Base-by-base conservation (phyloP, 2,329 filamentous ascomycete species). In the Rachicladosporium sp. region DNA sequence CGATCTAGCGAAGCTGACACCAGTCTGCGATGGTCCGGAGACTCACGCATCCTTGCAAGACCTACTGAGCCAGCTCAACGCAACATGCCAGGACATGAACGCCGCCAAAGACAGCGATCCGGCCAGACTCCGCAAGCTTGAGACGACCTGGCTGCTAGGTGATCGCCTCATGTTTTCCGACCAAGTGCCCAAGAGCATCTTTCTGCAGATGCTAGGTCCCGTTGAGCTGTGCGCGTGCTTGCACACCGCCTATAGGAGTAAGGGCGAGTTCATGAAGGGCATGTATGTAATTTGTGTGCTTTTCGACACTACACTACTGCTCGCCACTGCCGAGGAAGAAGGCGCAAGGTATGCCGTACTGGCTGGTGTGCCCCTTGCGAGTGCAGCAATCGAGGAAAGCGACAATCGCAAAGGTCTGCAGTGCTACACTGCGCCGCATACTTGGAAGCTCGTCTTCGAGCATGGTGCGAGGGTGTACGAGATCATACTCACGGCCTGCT, bases 401-500 rank as follows among this genome's bases (percentile, higher is more conserved):
- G 80, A 88, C 53, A 88, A 89, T 56, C 80, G 80, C 12, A 72
- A 76, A 69, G 84, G 84, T 1, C 58, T 96, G 6, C 86, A 89
- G 67, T 95, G 87, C 53, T 80, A 91, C 46, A 84, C 82, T 3
- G 83, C 84, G 1, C 78, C 83, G 0, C 84, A 84, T 58, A 91
- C 87, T 1, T 96, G 88, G 89, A 98, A 96, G 57, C 54, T 95
- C 8, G 70, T 85, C 2, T 95, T 96, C 53, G 80, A 91, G 55
- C 74, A 76, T 47, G 71, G 81, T 41, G 74, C 82, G 48, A 77
- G 82, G 43, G 67, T 89, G 38, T 89, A 84, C 56, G 89, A 96
- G 60, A 63, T 94, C 10, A 77, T 95, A 31, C 70, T 94, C 63
- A 93, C 82, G 48, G 89, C 87, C 29, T 94, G 87, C 51, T 89